Percentiles rank a stretch among this genome's conserved stretches.
phyloP scores from a whole-genome alignment of 257 asterid species.

The Knoxia roxburghii region DNA sequence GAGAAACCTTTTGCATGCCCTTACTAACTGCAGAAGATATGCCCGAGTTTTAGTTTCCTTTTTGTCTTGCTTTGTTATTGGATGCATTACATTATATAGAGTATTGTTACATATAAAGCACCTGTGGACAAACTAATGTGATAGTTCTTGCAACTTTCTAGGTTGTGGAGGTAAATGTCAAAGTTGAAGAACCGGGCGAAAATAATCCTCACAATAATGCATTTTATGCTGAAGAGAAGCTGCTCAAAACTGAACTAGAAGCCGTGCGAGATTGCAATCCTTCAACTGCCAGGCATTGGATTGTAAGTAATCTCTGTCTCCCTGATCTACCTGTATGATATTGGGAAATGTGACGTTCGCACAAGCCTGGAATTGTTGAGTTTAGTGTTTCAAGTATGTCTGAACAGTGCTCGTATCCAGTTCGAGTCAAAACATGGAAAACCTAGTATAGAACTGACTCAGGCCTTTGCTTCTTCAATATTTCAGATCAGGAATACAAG shows the following conservation, averaged over 20 bases:
- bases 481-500: slow-evolving; percentile 77
- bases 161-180: slow-evolving; percentile 36
- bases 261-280: slow-evolving; percentile 41
- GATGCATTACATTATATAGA: not conserved
- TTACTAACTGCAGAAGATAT: not conserved
- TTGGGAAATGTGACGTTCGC: not conserved
- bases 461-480: not conserved
- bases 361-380: not conserved
- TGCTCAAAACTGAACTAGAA: slow-evolving; percentile 36
- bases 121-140: not conserved
- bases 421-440: not conserved
- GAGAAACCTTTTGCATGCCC: not conserved
- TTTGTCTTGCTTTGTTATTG: too few species aligned
- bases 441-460: not conserved
- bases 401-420: not conserved
- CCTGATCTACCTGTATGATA: not conserved
- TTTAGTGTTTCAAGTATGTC: not conserved
- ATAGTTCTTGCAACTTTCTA: not conserved
- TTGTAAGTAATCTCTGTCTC: slow-evolving; percentile 2
- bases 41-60: too few species aligned
- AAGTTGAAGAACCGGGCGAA: slow-evolving; percentile 33
- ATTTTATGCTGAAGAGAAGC: slow-evolving; percentile 33
- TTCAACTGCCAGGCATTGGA: slow-evolving; percentile 37
- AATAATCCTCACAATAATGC: slow-evolving; percentile 34
- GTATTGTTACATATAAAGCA: not conserved